These are phyloP conservation scores for Paramecium biaurelia DNA, from an alignment of 73 alveolate genomes.

Conservation along the genomic window DNA sequence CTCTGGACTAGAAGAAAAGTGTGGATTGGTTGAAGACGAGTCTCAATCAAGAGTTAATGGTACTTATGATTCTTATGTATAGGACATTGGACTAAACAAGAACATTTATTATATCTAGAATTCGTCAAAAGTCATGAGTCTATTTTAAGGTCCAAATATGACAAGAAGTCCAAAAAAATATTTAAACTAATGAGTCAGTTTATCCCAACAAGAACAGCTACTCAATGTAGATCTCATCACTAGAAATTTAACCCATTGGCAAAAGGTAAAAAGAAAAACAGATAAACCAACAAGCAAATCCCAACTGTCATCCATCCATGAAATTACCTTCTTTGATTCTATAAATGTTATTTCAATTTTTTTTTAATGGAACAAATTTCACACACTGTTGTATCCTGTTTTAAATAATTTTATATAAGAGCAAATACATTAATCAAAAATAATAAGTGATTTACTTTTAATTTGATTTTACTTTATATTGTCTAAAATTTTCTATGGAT, in stretches of 20 bases:
- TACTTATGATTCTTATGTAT: background rate
- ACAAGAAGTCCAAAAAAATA: conserved; percentile 36
- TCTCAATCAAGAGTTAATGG: conserved; percentile 39
- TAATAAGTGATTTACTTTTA: background rate
- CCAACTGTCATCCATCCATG: background rate
- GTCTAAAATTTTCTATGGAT: background rate
- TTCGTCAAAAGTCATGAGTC: background rate
- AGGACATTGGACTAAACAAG: conserved; percentile 55
- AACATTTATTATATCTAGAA: conserved; percentile 15
- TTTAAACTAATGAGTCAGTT: conserved; percentile 37
- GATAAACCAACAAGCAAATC: background rate
- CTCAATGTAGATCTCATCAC: conserved; percentile 50
- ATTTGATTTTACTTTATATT: background rate
- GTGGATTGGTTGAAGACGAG: background rate
- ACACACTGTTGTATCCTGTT: background rate
- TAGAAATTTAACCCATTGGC: conserved; percentile 23
- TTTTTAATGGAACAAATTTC: background rate
- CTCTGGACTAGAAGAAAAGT: background rate
- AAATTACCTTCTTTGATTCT: background rate
- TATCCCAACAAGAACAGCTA: conserved; percentile 50
- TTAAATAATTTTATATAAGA: background rate
- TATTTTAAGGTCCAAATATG: conserved; percentile 23
- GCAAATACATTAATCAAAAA: background rate
- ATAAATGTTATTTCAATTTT: background rate
- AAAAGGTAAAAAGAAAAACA: conserved; percentile 36